phyloP scores from a whole-genome alignment of 2,329 filamentous ascomycete genomes.

The Anthostomella pinea region DNA sequence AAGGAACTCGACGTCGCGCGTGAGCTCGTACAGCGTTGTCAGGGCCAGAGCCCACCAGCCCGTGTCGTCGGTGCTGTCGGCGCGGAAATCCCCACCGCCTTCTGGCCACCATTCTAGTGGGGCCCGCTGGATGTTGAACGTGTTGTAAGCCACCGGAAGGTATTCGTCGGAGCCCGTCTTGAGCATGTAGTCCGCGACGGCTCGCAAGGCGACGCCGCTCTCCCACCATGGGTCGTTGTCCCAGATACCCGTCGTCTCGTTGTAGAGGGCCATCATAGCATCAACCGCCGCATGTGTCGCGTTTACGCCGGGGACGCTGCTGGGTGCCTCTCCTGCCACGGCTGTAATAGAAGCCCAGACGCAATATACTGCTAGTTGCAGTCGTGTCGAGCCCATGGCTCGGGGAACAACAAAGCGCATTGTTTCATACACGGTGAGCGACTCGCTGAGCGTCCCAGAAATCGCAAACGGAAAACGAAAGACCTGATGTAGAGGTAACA shows the following conservation, averaged over 20 bases:
- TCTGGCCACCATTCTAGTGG: constrained; percentile 36
- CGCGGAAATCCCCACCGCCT: constrained; percentile 37
- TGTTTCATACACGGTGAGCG: too few relatives aligned
- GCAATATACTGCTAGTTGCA: too few relatives aligned
- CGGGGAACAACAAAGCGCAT: too few relatives aligned
- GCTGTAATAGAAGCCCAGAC: too few relatives aligned
- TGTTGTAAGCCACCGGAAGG: constrained; percentile 28
- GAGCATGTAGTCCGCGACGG: constrained; percentile 36
- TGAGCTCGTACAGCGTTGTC: constrained; percentile 47
- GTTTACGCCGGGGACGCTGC: too few relatives aligned
- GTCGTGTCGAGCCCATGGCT: too few relatives aligned
- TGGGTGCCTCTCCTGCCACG: too few relatives aligned
- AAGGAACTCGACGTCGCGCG: constrained; percentile 42
- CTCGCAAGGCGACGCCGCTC: constrained; percentile 35
- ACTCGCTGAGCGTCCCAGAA: too few relatives aligned
- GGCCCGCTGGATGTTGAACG: constrained; percentile 33
- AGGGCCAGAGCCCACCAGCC: constrained; percentile 52
- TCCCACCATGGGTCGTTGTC: constrained; percentile 38
- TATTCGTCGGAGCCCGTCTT: constrained; percentile 29
- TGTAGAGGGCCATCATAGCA: constrained; percentile 36
- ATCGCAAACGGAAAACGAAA: too few relatives aligned
- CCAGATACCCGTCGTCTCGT: constrained; percentile 34
- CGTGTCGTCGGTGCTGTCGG: constrained; percentile 42
- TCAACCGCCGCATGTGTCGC: constrained; percentile 22
- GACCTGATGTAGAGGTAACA: too few relatives aligned